Conservation (phyloP, 495 filamentous ascomycete genomes). For the Aspergillus kassunensis region DNA sequence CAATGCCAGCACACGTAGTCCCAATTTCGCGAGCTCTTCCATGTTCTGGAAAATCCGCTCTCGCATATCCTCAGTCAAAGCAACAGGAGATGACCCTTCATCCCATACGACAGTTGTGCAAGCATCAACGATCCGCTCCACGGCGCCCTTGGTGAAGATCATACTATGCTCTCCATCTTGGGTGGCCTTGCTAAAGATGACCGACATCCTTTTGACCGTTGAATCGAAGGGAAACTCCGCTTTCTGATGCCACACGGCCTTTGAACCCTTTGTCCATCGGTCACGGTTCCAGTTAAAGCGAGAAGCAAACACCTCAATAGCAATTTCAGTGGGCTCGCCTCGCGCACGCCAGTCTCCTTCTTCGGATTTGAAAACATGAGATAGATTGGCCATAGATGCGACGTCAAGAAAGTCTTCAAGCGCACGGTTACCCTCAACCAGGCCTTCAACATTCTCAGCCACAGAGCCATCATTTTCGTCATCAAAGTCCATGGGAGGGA, state of each 20-base stretch:
- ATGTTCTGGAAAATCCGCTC: slow-evolving; percentile 59
- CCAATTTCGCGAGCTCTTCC: slow-evolving; percentile 57
- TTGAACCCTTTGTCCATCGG: slow-evolving; percentile 45
- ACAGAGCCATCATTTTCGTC: slow-evolving; percentile 18
- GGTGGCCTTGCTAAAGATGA: slow-evolving; percentile 47
- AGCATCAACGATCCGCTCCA: slow-evolving; percentile 72
- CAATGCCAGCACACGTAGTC: slow-evolving; percentile 61
- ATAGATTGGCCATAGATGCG: slow-evolving; percentile 63
- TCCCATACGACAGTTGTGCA: slow-evolving; percentile 51
- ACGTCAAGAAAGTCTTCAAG: slow-evolving; percentile 56
- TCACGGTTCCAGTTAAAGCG: slow-evolving; percentile 60
- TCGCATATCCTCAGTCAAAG: slow-evolving; percentile 40
- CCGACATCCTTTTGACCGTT: slow-evolving; percentile 64
- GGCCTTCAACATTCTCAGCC: slow-evolving; percentile 19
- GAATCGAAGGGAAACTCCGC: slow-evolving; percentile 67
- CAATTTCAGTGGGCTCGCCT: slow-evolving; percentile 67
- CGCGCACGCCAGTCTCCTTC: slow-evolving; percentile 53
- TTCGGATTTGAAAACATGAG: slow-evolving; percentile 50
- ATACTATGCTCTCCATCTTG: slow-evolving; percentile 23
- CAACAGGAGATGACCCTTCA: slow-evolving; percentile 26
- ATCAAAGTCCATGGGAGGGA: slow-evolving; percentile 26
- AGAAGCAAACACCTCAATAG: slow-evolving; percentile 63
- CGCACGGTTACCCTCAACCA: slow-evolving; percentile 34
- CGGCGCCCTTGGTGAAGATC: slow-evolving; percentile 75
- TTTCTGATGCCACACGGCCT: slow-evolving; percentile 51